These are phyloP conservation scores for Rossbeevera mucosa DNA, from an alignment of 768 basidiomycete genomes.

Conservation along the genomic window DNA sequence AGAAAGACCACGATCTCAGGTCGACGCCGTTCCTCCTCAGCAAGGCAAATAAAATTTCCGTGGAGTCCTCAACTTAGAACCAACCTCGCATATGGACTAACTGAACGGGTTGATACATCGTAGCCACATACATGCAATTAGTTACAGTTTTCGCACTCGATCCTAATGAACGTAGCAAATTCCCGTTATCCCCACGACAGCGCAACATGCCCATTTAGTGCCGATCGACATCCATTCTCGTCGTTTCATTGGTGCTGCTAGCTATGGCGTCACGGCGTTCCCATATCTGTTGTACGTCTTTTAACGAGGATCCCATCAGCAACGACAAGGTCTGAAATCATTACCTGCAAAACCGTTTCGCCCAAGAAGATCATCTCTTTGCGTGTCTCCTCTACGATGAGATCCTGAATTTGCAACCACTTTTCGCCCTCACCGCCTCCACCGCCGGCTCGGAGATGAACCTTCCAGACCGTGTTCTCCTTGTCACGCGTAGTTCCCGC, in stretches of 20 bases:
- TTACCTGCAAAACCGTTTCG: slow-evolving; percentile 92
- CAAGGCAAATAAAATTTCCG: slow-evolving; percentile 10
- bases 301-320: slow-evolving; percentile 7
- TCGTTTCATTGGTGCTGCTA: slow-evolving; percentile 12
- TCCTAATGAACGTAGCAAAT: slow-evolving; percentile 21
- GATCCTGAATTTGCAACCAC: slow-evolving; percentile 96
- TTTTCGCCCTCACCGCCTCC: slow-evolving; percentile 81
- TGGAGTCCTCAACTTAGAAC: background rate
- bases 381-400: slow-evolving; percentile 93
- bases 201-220: slow-evolving; percentile 9
- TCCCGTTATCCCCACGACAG: slow-evolving; percentile 29
- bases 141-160: slow-evolving; percentile 9
- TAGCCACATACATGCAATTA: slow-evolving; percentile 5
- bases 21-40: background rate
- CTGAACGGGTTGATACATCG: slow-evolving; percentile 7
- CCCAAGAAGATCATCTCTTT: slow-evolving; percentile 98
- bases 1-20: background rate
- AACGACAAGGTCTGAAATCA: slow-evolving; percentile 7
- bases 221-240: slow-evolving; percentile 33
- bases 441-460: slow-evolving; percentile 71
- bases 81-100: slow-evolving; percentile 5
- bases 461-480: slow-evolving; percentile 90
- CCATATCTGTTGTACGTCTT: slow-evolving; percentile 48
- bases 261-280: slow-evolving; percentile 42
- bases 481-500: slow-evolving; percentile 95